These are phyloP conservation scores for Lipomyces sp. DNA, from an alignment of 805 yeast genomes.

Conservation along the genomic window DNA sequence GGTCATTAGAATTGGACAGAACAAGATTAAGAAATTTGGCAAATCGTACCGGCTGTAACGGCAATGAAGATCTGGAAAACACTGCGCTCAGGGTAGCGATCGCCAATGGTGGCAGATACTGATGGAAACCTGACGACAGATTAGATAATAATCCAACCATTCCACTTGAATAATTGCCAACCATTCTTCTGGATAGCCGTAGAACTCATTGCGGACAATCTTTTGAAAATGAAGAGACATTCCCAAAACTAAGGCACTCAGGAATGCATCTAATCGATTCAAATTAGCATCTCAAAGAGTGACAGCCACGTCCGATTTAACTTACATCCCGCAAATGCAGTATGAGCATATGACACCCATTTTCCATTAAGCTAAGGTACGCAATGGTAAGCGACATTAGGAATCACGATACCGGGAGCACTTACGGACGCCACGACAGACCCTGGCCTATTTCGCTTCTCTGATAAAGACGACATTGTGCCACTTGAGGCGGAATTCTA, in stretches of 20 bases:
- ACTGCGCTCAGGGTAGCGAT: slow-evolving; percentile 93
- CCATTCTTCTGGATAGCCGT: slow-evolving; percentile 97
- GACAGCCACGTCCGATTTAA: neutral
- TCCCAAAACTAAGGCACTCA: slow-evolving; percentile 38
- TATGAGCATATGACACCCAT: slow-evolving; percentile 38
- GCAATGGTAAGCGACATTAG: neutral
- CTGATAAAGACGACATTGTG: slow-evolving; percentile 28
- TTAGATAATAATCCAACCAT: neutral
- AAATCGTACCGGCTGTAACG: slow-evolving; percentile 68
- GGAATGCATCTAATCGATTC: slow-evolving; percentile 32
- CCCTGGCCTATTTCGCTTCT: slow-evolving; percentile 33
- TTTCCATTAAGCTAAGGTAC: slow-evolving; percentile 30
- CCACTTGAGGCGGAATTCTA: neutral
- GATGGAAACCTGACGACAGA: slow-evolving; percentile 66
- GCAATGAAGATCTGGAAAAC: slow-evolving; percentile 91
- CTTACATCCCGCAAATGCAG: slow-evolving; percentile 37
- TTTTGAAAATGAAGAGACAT: slow-evolving; percentile 73
- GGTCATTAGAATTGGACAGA: slow-evolving; percentile 53
- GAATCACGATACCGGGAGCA: neutral
- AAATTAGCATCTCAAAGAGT: neutral
- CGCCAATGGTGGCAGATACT: slow-evolving; percentile 96
- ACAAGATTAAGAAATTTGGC: slow-evolving; percentile 45
- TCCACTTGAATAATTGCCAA: slow-evolving; percentile 8
- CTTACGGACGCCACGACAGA: slow-evolving; percentile 33
- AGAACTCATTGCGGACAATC: slow-evolving; percentile 84